Evolutionary conservation across 805 yeast genomes (phyloP).

Genomic region (Suhomyces canberraensis): DNA sequence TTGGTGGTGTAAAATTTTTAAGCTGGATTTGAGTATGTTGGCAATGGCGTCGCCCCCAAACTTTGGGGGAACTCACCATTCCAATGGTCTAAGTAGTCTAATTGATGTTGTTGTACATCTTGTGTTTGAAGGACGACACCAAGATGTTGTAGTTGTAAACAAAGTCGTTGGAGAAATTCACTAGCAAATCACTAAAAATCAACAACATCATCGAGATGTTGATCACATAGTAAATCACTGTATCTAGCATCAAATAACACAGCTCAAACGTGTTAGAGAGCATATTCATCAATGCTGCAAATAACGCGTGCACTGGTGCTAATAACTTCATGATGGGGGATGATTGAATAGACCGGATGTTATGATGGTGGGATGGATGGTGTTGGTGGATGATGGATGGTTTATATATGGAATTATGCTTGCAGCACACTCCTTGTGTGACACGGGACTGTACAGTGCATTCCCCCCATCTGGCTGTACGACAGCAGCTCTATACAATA

Average conservation of each 20-base stretch:
- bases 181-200: slow-evolving; percentile 8
- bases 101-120: slow-evolving; percentile 17
- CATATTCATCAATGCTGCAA: slow-evolving; percentile 5
- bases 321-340: not conserved
- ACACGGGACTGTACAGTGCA: too few species aligned
- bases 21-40: too few species aligned
- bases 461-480: too few species aligned
- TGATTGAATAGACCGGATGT: not conserved
- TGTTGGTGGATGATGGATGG: too few species aligned
- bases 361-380: too few species aligned
- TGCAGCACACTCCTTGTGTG: too few species aligned
- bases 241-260: slow-evolving; percentile 9
- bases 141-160: slow-evolving; percentile 14
- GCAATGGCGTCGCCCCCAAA: too few species aligned
- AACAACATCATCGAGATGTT: slow-evolving; percentile 12
- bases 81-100: slow-evolving; percentile 2
- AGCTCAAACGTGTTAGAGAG: slow-evolving; percentile 6
- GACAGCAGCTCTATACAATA: too few species aligned
- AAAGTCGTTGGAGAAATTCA: slow-evolving; percentile 10
- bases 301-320: slow-evolving; percentile 5
- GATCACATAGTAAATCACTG: slow-evolving; percentile 11
- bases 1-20: too few species aligned
- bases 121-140: slow-evolving; percentile 12
- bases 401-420: too few species aligned
- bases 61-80: too few species aligned